These are phyloP conservation scores for Sphagnurus paluster DNA, from an alignment of 1,284 basidiomycete species.

Conservation along the genomic window DNA sequence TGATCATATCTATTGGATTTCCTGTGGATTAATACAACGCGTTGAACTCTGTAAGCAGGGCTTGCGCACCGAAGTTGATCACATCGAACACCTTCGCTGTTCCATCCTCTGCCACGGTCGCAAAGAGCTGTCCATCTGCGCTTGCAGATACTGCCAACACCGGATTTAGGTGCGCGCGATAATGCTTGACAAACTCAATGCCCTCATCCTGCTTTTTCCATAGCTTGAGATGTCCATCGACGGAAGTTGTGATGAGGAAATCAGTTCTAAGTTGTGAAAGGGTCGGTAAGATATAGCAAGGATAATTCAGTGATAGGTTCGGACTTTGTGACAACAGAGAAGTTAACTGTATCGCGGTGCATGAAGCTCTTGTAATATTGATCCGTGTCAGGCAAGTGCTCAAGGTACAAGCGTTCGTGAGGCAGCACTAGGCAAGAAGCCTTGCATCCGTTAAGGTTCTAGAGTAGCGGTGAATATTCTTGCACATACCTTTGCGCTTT, in stretches of 20 bases:
- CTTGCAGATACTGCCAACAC: conserved; percentile 85
- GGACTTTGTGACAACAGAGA: conserved; percentile 82
- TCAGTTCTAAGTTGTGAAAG: conserved; percentile 63
- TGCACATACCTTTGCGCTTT: conserved; percentile 65
- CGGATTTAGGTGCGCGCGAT: conserved; percentile 86
- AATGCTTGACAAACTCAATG: conserved; percentile 93
- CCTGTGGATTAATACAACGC: not conserved
- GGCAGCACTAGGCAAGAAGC: conserved; percentile 38
- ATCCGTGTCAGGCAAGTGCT: conserved; percentile 89
- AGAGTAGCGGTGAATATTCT: conserved; percentile 29
- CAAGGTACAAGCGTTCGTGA: conserved; percentile 77
- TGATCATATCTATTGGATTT: conserved; percentile 92
- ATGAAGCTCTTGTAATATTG: conserved; percentile 98
- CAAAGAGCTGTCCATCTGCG: conserved; percentile 90
- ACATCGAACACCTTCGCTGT: conserved; percentile 96
- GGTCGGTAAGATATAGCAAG: conserved; percentile 16
- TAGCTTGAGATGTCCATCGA: conserved; percentile 95
- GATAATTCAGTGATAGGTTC: no score
- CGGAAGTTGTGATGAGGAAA: conserved; percentile 91
- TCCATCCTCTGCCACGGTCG: conserved; percentile 84
- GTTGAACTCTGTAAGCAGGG: not conserved
- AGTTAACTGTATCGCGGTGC: conserved; percentile 94
- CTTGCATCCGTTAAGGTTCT: conserved; percentile 40
- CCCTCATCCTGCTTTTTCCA: conserved; percentile 98
- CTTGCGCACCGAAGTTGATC: conserved; percentile 85